Percentiles rank a stretch among this genome's conserved stretches.
Evolutionary conservation across 257 asterid genomes (phyloP).

Genomic region (Nicotiana tomentosiformis): DNA sequence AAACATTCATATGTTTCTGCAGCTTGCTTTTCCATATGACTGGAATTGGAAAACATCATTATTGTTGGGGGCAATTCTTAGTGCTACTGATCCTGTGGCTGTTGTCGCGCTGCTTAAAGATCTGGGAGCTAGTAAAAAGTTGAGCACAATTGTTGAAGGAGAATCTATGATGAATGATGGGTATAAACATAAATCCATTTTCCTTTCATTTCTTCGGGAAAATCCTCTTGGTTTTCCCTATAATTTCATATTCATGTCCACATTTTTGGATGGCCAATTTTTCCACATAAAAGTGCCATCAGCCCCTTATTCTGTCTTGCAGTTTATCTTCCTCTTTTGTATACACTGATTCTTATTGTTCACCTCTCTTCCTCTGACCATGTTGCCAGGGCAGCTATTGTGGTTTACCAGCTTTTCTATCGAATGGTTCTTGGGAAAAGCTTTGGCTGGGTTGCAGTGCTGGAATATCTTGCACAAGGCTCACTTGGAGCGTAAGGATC

Average conservation of each 20-base stretch:
- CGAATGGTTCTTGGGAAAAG: conserved; percentile 15
- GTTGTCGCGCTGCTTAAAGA: conserved; percentile 14
- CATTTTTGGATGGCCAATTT: neutral
- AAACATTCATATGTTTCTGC: conserved; percentile 4
- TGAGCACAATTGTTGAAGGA: conserved; percentile 14
- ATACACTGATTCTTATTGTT: neutral
- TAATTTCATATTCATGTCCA: neutral
- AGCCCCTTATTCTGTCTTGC: neutral
- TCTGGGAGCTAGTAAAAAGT: conserved; percentile 12
- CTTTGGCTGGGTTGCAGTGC: neutral
- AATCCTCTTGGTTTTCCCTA: neutral
- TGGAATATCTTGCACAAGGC: conserved; percentile 9
- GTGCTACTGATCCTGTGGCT: conserved; percentile 21
- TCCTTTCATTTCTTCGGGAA: neutral
- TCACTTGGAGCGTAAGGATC: conserved; percentile 16
- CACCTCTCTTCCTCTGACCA: neutral
- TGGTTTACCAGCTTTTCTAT: conserved; percentile 16
- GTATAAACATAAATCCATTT: neutral
- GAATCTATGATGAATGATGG: conserved; percentile 16
- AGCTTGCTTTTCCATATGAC: conserved; percentile 14
- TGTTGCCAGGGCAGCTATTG: conserved; percentile 13
- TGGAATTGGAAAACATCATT: conserved; percentile 16
- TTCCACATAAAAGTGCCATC: neutral
- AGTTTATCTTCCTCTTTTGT: neutral
- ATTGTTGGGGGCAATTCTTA: conserved; percentile 13